These are phyloP conservation scores for Vaccinium corymbosum DNA, from an alignment of 148 eudicot species.

Conservation along the genomic window DNA sequence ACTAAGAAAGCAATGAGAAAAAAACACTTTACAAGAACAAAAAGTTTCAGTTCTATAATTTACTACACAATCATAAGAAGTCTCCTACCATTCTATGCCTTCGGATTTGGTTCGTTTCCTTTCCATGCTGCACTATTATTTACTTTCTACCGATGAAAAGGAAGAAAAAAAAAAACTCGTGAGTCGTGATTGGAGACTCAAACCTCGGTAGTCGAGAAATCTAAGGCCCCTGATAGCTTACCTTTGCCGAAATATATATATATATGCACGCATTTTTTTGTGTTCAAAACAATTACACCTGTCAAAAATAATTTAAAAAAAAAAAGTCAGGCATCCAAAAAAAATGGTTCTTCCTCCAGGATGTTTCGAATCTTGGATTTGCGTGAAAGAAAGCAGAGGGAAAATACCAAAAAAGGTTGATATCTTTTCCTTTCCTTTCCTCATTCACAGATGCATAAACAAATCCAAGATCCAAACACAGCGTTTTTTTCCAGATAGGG, in stretches of 20 bases:
- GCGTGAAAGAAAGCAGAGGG: neutral
- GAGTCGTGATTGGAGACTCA: neutral
- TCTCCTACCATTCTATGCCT: neutral
- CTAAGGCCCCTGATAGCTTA: neutral
- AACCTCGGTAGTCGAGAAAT: neutral
- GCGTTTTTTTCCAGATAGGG: neutral
- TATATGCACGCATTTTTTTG: neutral
- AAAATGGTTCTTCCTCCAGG: neutral
- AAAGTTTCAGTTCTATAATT: neutral
- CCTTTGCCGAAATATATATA: neutral
- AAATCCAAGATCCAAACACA: neutral
- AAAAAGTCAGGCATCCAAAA: neutral
- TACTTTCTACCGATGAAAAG: neutral
- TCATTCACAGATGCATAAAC: neutral
- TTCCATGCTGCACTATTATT: neutral
- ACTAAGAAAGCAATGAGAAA: neutral
- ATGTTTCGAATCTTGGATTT: neutral
- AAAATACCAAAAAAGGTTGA: neutral
- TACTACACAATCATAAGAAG: neutral
- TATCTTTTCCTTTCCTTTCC: neutral
- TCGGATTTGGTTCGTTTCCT: neutral
- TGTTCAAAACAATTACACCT: conserved; percentile 11
- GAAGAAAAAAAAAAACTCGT: neutral
- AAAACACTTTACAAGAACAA: neutral
- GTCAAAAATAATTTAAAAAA: conserved; percentile 4